These are phyloP conservation scores for Stenocarpella maydis DNA, from an alignment of 2,329 filamentous ascomycete species.

Conservation along the genomic window DNA sequence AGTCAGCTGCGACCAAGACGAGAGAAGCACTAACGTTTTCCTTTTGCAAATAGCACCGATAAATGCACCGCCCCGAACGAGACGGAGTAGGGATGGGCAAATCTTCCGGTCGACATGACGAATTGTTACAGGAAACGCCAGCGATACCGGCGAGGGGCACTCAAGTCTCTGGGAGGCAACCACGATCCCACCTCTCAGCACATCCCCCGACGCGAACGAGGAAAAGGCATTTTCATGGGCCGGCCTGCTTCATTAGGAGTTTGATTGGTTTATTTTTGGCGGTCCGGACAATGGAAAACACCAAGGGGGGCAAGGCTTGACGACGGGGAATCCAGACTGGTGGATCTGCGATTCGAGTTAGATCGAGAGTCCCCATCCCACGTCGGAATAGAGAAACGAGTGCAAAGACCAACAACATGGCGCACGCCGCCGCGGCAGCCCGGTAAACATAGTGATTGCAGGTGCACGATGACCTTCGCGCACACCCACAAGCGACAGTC, in stretches of 20 bases:
- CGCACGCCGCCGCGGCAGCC: not conserved
- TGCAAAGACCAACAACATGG: constrained; percentile 26
- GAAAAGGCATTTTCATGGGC: constrained; percentile 26
- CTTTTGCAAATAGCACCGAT: constrained; percentile 28
- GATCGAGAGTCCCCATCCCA: constrained; percentile 28
- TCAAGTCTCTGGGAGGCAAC: constrained; percentile 11
- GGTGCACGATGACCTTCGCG: not conserved
- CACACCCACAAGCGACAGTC: not conserved
- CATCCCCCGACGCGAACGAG: constrained; percentile 28
- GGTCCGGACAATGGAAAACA: constrained; percentile 35
- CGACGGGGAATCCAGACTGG: constrained; percentile 11
- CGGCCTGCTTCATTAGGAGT: constrained; percentile 36
- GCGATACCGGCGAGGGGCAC: not conserved
- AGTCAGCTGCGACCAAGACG: not conserved
- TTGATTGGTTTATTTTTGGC: constrained; percentile 33
- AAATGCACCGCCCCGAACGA: constrained; percentile 32
- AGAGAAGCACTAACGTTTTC: not conserved
- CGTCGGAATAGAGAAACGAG: constrained; percentile 35
- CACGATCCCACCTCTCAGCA: constrained; percentile 26
- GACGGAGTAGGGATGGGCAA: constrained; percentile 28
- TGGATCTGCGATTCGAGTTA: constrained; percentile 32
- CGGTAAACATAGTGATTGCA: not conserved
- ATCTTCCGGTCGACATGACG: constrained; percentile 30
- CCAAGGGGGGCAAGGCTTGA: constrained; percentile 26
- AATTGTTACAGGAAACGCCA: constrained; percentile 7